Evolutionary conservation across 208 protist species (phyloP).

Genomic region (Vickermania spadyakhi): DNA sequence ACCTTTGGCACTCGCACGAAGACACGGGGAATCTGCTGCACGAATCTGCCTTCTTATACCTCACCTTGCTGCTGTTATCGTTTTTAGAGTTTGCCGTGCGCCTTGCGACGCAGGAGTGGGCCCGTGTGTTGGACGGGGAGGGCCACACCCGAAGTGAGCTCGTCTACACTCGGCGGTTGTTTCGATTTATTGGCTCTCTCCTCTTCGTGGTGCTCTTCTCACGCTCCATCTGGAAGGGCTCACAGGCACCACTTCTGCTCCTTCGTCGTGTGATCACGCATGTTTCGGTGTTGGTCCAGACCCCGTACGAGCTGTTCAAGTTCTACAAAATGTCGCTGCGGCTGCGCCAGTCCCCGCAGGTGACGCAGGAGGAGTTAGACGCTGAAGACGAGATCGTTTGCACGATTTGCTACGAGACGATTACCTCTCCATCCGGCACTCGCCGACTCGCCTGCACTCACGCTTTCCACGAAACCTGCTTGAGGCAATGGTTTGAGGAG

Average conservation of each 20-base stretch:
- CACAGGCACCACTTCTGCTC: neutral
- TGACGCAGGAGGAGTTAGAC: constrained; percentile 16
- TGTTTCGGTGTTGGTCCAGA: neutral
- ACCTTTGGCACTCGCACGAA: neutral
- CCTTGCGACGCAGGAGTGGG: neutral
- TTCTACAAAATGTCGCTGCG: constrained; percentile 10
- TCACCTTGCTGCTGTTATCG: neutral
- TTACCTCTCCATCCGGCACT: constrained; percentile 6
- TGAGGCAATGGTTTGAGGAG: constrained; percentile 24
- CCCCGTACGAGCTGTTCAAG: neutral
- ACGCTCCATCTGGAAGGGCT: neutral
- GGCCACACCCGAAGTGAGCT: neutral
- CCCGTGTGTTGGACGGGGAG: neutral
- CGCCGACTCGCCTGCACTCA: constrained; percentile 28
- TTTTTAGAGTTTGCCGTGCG: neutral
- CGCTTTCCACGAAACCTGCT: constrained; percentile 21
- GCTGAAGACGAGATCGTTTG: constrained; percentile 13
- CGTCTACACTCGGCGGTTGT: neutral
- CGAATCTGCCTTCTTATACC: neutral
- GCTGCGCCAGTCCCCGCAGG: constrained; percentile 9
- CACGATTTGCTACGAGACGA: constrained; percentile 30
- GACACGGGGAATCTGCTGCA: neutral
- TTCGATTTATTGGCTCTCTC: neutral
- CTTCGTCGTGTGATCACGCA: neutral
- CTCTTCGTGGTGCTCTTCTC: neutral